A percentile compares a stretch with the other conserved stretches of the same genome.
phyloP scores from a whole-genome alignment of 2,329 filamentous ascomycete genomes.

The Aspergillus hiratsukae region DNA sequence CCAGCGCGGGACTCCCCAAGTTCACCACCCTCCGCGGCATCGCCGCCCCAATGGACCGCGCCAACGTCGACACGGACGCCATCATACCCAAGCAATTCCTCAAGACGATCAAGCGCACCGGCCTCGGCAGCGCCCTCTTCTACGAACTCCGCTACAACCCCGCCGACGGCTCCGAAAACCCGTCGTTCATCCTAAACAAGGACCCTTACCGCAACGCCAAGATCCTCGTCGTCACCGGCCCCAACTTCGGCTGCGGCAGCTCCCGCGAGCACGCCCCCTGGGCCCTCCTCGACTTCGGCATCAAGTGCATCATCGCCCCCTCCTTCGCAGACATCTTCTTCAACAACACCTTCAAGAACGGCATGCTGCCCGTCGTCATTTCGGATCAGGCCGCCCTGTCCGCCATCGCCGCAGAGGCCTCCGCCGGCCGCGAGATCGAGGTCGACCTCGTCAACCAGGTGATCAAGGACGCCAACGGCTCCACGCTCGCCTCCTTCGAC shows the following conservation, averaged over 20 bases:
- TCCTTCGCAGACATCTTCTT: slow-evolving; percentile 93
- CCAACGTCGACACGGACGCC: slow-evolving; percentile 97
- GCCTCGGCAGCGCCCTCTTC: slow-evolving; percentile 84
- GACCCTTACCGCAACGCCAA: slow-evolving; percentile 79
- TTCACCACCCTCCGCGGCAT: slow-evolving; percentile 82
- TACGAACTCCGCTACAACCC: slow-evolving; percentile 70
- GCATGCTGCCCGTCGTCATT: slow-evolving; percentile 86
- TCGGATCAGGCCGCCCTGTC: slow-evolving; percentile 62
- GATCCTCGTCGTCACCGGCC: slow-evolving; percentile 85
- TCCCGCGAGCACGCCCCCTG: slow-evolving; percentile 94
- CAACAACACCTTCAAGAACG: slow-evolving; percentile 99
- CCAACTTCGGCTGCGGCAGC: slow-evolving; percentile 92
- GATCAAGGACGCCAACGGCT: slow-evolving; percentile 71
- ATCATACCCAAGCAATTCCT: slow-evolving; percentile 99
- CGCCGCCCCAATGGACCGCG: slow-evolving; percentile 78
- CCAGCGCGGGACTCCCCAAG: slow-evolving; percentile 67
- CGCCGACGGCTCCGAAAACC: slow-evolving; percentile 66
- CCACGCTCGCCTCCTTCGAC: slow-evolving; percentile 72
- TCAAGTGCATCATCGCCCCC: slow-evolving; percentile 87
- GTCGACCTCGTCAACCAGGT: slow-evolving; percentile 81
- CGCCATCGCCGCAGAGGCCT: slow-evolving; percentile 70
- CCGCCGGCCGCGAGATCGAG: slow-evolving; percentile 77
- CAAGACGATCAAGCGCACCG: slow-evolving; percentile 97
- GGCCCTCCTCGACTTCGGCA: slow-evolving; percentile 94
- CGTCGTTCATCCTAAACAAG: slow-evolving; percentile 83